Conservation (phyloP, 768 basidiomycete genomes). For the Tephrocybe sp. region DNA sequence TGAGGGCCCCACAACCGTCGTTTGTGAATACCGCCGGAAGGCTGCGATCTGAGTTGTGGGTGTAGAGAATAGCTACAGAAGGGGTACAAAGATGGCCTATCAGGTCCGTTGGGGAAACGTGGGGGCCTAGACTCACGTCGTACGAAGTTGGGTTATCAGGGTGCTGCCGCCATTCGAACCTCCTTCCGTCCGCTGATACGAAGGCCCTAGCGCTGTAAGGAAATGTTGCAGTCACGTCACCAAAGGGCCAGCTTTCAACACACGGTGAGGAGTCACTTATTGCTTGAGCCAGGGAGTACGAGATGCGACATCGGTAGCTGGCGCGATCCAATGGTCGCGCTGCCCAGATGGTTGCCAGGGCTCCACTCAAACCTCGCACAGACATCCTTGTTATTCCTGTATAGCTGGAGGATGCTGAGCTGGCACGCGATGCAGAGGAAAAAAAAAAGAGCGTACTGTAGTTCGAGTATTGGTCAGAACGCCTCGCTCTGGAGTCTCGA, state of each 20-base stretch:
- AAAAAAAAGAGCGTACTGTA: conserved; percentile 35
- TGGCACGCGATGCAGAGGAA: conserved; percentile 3
- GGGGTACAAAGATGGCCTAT: background rate
- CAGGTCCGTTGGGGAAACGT: conserved; percentile 1
- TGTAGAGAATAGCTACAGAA: conserved; percentile 45
- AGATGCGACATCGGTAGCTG: conserved; percentile 64
- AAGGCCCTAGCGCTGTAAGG: conserved; percentile 58
- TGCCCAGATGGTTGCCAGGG: conserved; percentile 53
- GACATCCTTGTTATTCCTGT: conserved; percentile 47
- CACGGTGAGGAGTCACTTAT: conserved; percentile 39
- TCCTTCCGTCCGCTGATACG: conserved; percentile 51
- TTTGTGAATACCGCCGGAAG: conserved; percentile 53
- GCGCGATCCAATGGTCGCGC: conserved; percentile 54
- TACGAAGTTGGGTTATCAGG: conserved; percentile 50
- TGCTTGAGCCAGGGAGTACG: conserved; percentile 50
- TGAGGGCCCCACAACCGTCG: conserved; percentile 61
- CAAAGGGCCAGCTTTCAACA: conserved; percentile 12
- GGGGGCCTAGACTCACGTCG: conserved; percentile 46
- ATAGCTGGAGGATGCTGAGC: conserved; percentile 30
- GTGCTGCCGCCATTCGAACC: conserved; percentile 67
- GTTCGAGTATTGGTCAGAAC: conserved; percentile 45
- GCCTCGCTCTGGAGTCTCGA: conserved; percentile 56
- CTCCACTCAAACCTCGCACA: conserved; percentile 52
- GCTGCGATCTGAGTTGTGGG: conserved; percentile 53
- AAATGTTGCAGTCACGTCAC: conserved; percentile 19